These are phyloP conservation scores for Pseudonectria foliicola DNA, from an alignment of 2,329 filamentous ascomycete species.

Conservation along the genomic window DNA sequence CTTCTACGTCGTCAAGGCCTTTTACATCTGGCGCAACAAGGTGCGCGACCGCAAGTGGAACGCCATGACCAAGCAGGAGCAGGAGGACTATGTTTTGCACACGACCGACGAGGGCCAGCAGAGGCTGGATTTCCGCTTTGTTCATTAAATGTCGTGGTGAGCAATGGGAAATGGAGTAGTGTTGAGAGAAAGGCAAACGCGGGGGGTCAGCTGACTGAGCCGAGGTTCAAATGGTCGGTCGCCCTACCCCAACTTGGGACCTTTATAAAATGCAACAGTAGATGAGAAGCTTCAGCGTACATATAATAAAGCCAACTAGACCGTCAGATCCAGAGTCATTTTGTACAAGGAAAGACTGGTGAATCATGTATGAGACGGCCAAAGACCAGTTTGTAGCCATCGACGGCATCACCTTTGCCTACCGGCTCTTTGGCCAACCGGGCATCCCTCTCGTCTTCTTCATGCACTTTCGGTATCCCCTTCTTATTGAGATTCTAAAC, in stretches of 20 bases:
- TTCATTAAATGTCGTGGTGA: conserved; percentile 35
- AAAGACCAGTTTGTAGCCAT: conserved; percentile 23
- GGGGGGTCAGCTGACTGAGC: too few species aligned
- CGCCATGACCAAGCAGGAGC: conserved; percentile 36
- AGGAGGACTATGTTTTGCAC: conserved; percentile 39
- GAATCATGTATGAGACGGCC: conserved; percentile 20
- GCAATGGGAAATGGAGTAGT: too few species aligned
- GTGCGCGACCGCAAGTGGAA: conserved; percentile 36
- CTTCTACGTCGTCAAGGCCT: conserved; percentile 37
- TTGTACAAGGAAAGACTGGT: too few species aligned
- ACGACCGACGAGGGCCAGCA: conserved; percentile 47
- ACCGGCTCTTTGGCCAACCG: conserved; percentile 23
- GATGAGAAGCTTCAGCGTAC: too few species aligned
- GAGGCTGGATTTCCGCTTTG: conserved; percentile 49
- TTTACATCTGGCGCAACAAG: conserved; percentile 42
- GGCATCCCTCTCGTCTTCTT: conserved; percentile 27
- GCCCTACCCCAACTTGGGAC: neutral
- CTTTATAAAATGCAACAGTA: too few species aligned
- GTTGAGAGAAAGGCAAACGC: too few species aligned
- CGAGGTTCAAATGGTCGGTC: too few species aligned
- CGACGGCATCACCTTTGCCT: conserved; percentile 24
- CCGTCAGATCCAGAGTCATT: too few species aligned
- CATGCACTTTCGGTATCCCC: conserved; percentile 25
- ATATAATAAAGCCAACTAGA: too few species aligned
- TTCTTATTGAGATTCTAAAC: neutral